Percentiles rank a stretch among this genome's conserved stretches.
phyloP scores from a whole-genome alignment of 345 rosid species.

The Ceriops tagal region DNA sequence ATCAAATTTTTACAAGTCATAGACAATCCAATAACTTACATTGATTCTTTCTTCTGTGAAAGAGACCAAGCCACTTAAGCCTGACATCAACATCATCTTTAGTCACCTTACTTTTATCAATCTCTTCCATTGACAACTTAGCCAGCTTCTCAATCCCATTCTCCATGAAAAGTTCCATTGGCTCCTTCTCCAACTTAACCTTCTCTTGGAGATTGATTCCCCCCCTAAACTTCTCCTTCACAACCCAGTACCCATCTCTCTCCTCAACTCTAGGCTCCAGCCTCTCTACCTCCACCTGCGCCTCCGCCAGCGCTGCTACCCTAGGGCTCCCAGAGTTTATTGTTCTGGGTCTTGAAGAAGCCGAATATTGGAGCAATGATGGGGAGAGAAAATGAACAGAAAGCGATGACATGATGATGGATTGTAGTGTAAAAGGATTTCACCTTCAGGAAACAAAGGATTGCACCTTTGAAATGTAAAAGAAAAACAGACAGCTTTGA shows the following conservation, averaged over 20 bases:
- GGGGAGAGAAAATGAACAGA: slow-evolving; percentile 48
- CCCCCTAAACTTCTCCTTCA: slow-evolving; percentile 80
- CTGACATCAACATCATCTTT: slow-evolving; percentile 86
- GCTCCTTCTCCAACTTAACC: slow-evolving; percentile 77
- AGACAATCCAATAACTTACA: slow-evolving; percentile 41
- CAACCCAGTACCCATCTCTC: slow-evolving; percentile 64
- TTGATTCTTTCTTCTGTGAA: slow-evolving; percentile 83
- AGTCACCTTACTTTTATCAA: slow-evolving; percentile 50
- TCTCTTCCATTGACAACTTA: slow-evolving; percentile 68
- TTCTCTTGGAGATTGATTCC: slow-evolving; percentile 90
- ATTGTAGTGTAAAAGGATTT: not conserved
- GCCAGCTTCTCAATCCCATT: slow-evolving; percentile 69
- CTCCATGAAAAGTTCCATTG: slow-evolving; percentile 82
- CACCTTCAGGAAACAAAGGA: not conserved
- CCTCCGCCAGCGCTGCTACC: slow-evolving; percentile 15
- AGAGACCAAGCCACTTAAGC: slow-evolving; percentile 97
- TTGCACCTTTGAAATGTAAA: not conserved
- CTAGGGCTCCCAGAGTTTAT: slow-evolving; percentile 32
- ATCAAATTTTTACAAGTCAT: not conserved
- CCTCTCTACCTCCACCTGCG: slow-evolving; percentile 48
- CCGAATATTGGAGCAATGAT: slow-evolving; percentile 14
- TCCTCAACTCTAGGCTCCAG: slow-evolving; percentile 81
- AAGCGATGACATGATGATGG: slow-evolving; percentile 43
- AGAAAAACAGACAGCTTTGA: not conserved
- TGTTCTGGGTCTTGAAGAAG: slow-evolving; percentile 42